Conservation (phyloP, 257 asterid species). For the Primulina huaijiensis region DNA sequence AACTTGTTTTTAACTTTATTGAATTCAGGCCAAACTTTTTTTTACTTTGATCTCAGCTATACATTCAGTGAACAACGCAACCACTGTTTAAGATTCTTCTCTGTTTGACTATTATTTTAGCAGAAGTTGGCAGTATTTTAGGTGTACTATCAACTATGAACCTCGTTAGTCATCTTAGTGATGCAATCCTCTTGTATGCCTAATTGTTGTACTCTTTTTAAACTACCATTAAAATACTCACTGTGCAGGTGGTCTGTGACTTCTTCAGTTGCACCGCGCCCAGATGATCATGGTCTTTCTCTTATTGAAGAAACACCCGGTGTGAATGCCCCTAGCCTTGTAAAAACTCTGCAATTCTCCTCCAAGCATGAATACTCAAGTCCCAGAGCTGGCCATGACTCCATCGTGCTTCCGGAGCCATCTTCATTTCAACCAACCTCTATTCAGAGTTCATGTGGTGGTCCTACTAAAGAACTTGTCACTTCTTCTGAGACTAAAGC, state of each 20-base stretch:
- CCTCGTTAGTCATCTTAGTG: neutral
- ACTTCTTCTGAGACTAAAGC: conserved; percentile 50
- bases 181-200: neutral
- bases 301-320: conserved; percentile 67
- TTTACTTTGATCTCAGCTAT: neutral
- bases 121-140: neutral
- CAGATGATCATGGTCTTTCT: conserved; percentile 51
- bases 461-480: conserved; percentile 34
- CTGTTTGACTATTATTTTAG: neutral
- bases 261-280: conserved; percentile 28
- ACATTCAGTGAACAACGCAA: conserved; percentile 8
- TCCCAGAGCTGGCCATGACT: conserved; percentile 32
- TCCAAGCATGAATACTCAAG: conserved; percentile 38
- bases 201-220: conserved; percentile 6
- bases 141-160: neutral
- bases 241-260: conserved; percentile 52
- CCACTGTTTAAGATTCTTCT: neutral
- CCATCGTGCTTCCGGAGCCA: conserved; percentile 33
- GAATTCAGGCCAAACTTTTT: neutral
- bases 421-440: conserved; percentile 36
- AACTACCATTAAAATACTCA: conserved; percentile 22
- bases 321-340: conserved; percentile 27
- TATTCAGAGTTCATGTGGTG: conserved; percentile 28
- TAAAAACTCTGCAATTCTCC: conserved; percentile 34
- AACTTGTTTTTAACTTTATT: neutral